Base-by-base conservation (phyloP, 345 rosid genomes). In the Toxicodendron radicans region DNA sequence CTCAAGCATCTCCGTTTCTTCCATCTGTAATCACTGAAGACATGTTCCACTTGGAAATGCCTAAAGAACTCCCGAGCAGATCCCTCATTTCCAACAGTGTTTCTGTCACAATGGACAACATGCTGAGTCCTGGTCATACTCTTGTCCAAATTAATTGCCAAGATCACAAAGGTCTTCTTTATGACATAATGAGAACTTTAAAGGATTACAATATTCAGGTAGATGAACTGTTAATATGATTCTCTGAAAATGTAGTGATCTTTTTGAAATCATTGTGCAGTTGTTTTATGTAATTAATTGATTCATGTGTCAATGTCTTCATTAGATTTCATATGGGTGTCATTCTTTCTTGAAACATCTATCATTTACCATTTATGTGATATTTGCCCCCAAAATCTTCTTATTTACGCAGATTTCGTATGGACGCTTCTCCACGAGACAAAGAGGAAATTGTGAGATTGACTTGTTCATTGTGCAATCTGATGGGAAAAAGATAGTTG, bases 131-230 rank as follows among this genome's bases (percentile, higher is more conserved):
- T 27, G 87, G 82, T 56, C 99, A 93, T 80, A 93, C 99, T 0
- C 92, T 95, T 49, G 87, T 95, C 57, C 98, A 92, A 79, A 90
- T 95, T 43, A 77, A 73, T 73, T 95, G 99, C 82, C 91, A 80
- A 82, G 94, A 91, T 72, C 99, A 88, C 80, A 95, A 95, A 81
- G 98, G 96, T 35, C 94, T 95, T 78, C 89, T 95, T 14, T 93
- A 88, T 23, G 99, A 95, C 82, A 86, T 93, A 71, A 90, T 91
- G 98, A 87, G 99, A 78, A 95, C 97, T 57, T 84, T 95, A 70
- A 95, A 95, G 81, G 99, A 95, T 79, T 95, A 85, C 78, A 92
- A 90, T 78, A 89, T 93, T 73, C 91, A 95, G 99, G 99, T 95
- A 82, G 49, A 65, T 78, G 63, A 41, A 82, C 49, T 54, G 27